Base-by-base conservation (phyloP, 1,139 yeast genomes). In the Magnusiomyces fungicola region DNA sequence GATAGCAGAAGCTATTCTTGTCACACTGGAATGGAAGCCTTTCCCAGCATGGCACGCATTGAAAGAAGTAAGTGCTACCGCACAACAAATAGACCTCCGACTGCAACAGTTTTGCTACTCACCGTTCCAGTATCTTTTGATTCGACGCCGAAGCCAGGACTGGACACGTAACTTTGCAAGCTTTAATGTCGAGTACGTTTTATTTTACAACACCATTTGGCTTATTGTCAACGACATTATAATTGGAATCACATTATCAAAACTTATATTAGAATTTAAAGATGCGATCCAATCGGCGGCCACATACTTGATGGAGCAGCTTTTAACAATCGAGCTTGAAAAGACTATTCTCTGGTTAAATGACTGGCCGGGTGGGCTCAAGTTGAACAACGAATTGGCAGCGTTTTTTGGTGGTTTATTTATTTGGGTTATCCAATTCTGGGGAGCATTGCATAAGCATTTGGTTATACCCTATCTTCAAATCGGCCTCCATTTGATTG, bases 301-400 rank as follows among this genome's bases (percentile, higher is more conserved):
- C 10, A 56, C 56, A 12, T 57, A 53, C 34, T 60, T 67, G 29
- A 63, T 79, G 39, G 72, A 74, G 42, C 61, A 65, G 23, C 47
- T 61, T 0, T 53, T 81, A 7, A 67, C 76, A 1, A 61, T 65
- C 24, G 67, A 67, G 36, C 67, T 83, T 46, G 69, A 73, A 38
- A 58, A 63, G 2, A 66, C 83, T 30, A 80, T 90, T 12, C 58
- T 71, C 1, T 85, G 96, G 94, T 72, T 94, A 33, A 88, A 90
- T 69, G 78, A 78, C 56, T 86, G 92, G 63, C 98, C 98, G 0
- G 96, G 95, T 9, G 98, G 98, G 2, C 81, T 94, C 61, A 94
- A 94, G 62, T 75, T 94, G 51, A 94, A 94, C 65, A 82, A 80
- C 50, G 97, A 89, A 61, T 71, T 94, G 33, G 90, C 97, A 0